phyloP scores from a whole-genome alignment of 768 basidiomycete species.

The Dacryopinax spathularia region DNA sequence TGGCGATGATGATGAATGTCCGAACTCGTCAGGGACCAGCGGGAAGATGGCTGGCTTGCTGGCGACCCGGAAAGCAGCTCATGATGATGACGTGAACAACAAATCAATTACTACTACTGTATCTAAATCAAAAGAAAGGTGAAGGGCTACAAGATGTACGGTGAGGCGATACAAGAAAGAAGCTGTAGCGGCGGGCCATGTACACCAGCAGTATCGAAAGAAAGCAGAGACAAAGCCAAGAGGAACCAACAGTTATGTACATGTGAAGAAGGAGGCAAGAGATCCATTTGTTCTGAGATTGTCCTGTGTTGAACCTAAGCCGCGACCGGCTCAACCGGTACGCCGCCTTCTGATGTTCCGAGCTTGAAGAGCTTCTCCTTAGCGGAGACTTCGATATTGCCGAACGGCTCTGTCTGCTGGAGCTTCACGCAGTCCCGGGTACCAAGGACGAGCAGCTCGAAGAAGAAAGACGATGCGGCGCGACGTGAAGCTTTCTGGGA shows the following conservation, averaged over 20 bases:
- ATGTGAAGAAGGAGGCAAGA: not conserved
- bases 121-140: not conserved
- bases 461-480: slow-evolving; percentile 93
- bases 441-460: slow-evolving; percentile 86
- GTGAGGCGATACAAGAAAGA: not conserved
- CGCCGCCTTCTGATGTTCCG: not conserved
- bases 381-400: slow-evolving; percentile 68
- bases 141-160: not conserved
- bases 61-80: not conserved
- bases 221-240: no score
- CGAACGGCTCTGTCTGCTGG: slow-evolving; percentile 57
- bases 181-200: not conserved
- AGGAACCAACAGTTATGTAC: not conserved
- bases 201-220: not conserved
- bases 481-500: slow-evolving; percentile 76
- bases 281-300: not conserved
- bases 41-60: no score
- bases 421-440: slow-evolving; percentile 84
- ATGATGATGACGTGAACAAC: not conserved
- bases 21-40: no score
- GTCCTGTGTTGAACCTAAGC: not conserved
- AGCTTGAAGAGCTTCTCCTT: slow-evolving; percentile 55
- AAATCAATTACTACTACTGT: not conserved
- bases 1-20: no score
- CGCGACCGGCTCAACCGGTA: not conserved